These are phyloP conservation scores for Leccinum proximum DNA, from an alignment of 1,284 basidiomycete genomes.

Conservation along the genomic window DNA sequence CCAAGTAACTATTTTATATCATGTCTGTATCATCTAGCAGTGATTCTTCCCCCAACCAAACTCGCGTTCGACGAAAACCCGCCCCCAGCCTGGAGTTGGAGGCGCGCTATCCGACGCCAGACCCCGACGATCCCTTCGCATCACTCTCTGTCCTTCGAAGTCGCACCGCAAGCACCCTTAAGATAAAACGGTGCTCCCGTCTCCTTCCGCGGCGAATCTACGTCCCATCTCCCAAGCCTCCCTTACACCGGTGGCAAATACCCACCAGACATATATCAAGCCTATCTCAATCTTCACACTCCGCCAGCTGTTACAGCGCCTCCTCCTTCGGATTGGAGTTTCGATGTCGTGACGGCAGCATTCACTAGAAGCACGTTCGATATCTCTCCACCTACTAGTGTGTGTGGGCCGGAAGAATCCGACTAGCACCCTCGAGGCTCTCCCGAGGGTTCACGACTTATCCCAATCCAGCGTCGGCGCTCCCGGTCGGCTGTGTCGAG, in stretches of 20 bases:
- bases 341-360: conserved; percentile 18
- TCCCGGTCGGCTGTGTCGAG: conserved; percentile 33
- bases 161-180: conserved; percentile 32
- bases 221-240: conserved; percentile 29
- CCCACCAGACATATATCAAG: conserved; percentile 31
- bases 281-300: conserved; percentile 19
- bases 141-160: conserved; percentile 31
- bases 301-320: conserved; percentile 11
- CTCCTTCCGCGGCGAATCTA: conserved; percentile 31
- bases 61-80: conserved; percentile 31
- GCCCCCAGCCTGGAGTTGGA: conserved; percentile 33
- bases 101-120: conserved; percentile 29
- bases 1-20: conserved; percentile 22
- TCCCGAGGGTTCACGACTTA: conserved; percentile 11
- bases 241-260: conserved; percentile 32
- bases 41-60: conserved; percentile 21
- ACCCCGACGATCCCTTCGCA: conserved; percentile 33
- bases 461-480: conserved; percentile 30
- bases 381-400: conserved; percentile 13
- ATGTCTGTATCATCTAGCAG: conserved; percentile 28
- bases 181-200: conserved; percentile 21
- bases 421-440: conserved; percentile 9
- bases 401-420: conserved; percentile 13
- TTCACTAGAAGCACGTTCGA: conserved; percentile 24
- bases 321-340: conserved; percentile 6